A percentile compares a stretch with the other conserved stretches of the same genome.
Evolutionary conservation across 106 monocot genomes (phyloP).

Genomic region (Chionographis japonica): DNA sequence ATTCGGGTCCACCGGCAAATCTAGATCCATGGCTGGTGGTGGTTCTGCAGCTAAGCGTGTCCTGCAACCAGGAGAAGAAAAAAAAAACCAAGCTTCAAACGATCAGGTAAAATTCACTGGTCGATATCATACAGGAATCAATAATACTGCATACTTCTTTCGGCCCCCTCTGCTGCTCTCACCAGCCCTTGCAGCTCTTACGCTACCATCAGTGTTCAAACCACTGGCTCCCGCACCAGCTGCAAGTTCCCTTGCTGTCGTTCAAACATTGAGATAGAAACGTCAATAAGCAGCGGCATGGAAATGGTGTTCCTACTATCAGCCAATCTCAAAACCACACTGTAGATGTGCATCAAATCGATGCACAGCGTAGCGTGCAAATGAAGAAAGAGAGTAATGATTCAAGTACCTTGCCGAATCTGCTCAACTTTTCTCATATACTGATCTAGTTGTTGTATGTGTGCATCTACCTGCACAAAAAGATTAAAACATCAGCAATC

Average conservation of each 20-base stretch:
- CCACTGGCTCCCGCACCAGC: conserved; percentile 16
- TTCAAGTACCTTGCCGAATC: conserved; percentile 50
- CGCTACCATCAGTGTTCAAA: conserved; percentile 22
- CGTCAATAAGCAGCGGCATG: neutral
- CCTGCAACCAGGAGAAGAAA: conserved; percentile 22
- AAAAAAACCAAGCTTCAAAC: neutral
- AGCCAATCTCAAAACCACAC: neutral
- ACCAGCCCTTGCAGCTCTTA: conserved; percentile 46
- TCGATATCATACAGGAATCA: neutral
- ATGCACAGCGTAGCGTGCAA: no score
- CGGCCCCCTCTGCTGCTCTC: conserved; percentile 71
- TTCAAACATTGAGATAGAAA: neutral
- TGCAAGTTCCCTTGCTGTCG: conserved; percentile 56
- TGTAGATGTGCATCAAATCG: neutral
- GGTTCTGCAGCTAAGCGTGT: conserved; percentile 26
- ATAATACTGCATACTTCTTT: conserved; percentile 56
- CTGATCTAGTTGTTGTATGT: conserved; percentile 90
- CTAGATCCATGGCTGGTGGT: conserved; percentile 55
- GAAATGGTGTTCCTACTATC: neutral
- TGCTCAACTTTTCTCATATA: conserved; percentile 82
- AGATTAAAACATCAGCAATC: conserved; percentile 6
- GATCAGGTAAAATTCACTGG: neutral
- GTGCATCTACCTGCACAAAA: conserved; percentile 77
- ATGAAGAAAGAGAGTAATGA: neutral
- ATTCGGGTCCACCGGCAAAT: conserved; percentile 93